Percentiles rank a stretch among this genome's conserved stretches.
phyloP scores from a whole-genome alignment of 768 basidiomycete species.

The Mycena crocata region DNA sequence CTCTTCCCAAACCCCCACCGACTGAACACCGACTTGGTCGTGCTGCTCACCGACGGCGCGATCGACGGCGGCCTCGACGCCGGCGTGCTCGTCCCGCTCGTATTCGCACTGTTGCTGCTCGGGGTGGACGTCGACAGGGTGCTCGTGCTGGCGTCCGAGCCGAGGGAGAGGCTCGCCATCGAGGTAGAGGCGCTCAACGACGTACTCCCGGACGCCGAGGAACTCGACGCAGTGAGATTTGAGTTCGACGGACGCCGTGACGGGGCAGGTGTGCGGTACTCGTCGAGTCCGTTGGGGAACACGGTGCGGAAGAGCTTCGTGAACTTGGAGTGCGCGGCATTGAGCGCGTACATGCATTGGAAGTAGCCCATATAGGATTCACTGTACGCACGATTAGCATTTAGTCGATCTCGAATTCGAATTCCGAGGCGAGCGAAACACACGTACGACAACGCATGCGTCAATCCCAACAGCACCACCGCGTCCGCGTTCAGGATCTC shows the following conservation, averaged over 20 bases:
- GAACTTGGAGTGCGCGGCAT: slow-evolving; percentile 79
- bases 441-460: slow-evolving; percentile 74
- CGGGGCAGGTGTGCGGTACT: slow-evolving; percentile 50
- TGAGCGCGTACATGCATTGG: slow-evolving; percentile 72
- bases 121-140: not conserved
- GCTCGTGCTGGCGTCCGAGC: not conserved
- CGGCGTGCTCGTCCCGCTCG: too few species aligned
- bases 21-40: not conserved
- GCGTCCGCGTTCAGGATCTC: slow-evolving; percentile 83
- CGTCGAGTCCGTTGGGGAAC: slow-evolving; percentile 73
- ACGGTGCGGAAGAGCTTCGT: slow-evolving; percentile 78
- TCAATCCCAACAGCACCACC: slow-evolving; percentile 76
- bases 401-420: too few species aligned
- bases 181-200: too few species aligned
- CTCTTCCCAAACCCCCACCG: not conserved
- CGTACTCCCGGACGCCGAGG: not conserved
- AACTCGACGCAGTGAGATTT: slow-evolving; percentile 19
- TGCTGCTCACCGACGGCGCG: too few species aligned
- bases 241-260: slow-evolving; percentile 37
- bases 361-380: slow-evolving; percentile 86
- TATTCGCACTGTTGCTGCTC: not conserved
- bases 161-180: not conserved
- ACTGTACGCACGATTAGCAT: too few species aligned
- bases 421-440: not conserved
- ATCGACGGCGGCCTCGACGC: not conserved